Conservation (phyloP, 2,329 filamentous ascomycete species). For the Magnaporthales sp. region DNA sequence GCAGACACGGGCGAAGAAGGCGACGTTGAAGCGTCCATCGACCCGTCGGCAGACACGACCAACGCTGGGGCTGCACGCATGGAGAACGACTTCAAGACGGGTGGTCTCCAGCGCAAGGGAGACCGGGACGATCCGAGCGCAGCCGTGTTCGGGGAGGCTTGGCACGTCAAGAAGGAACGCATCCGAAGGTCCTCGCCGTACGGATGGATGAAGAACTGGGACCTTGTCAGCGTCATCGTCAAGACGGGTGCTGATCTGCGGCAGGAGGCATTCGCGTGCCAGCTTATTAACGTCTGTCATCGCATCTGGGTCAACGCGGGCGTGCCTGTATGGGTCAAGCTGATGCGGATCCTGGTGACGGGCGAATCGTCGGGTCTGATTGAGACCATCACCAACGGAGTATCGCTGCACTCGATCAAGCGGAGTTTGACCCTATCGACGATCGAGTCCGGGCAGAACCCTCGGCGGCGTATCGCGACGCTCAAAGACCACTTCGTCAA, state of each 20-base stretch:
- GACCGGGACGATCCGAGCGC: slow-evolving; percentile 81
- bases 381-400: slow-evolving; percentile 81
- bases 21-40: slow-evolving; percentile 44
- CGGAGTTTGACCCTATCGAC: slow-evolving; percentile 69
- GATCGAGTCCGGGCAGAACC: not conserved
- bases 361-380: slow-evolving; percentile 78
- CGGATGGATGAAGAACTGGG: slow-evolving; percentile 87
- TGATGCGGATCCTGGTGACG: slow-evolving; percentile 80
- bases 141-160: slow-evolving; percentile 79
- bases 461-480: slow-evolving; percentile 57
- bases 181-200: slow-evolving; percentile 78
- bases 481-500: slow-evolving; percentile 76
- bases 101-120: slow-evolving; percentile 69
- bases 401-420: slow-evolving; percentile 80
- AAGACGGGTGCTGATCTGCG: slow-evolving; percentile 78
- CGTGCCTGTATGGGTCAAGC: slow-evolving; percentile 77
- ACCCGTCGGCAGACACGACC: slow-evolving; percentile 29
- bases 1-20: slow-evolving; percentile 38
- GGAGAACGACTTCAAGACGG: slow-evolving; percentile 85
- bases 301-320: slow-evolving; percentile 72
- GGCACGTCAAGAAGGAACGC: slow-evolving; percentile 75
- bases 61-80: slow-evolving; percentile 73
- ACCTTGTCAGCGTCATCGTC: slow-evolving; percentile 77
- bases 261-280: slow-evolving; percentile 80
- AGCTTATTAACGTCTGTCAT: slow-evolving; percentile 72